phyloP scores from a whole-genome alignment of 2,329 filamentous ascomycete genomes.

The Penicillium decumbens region DNA sequence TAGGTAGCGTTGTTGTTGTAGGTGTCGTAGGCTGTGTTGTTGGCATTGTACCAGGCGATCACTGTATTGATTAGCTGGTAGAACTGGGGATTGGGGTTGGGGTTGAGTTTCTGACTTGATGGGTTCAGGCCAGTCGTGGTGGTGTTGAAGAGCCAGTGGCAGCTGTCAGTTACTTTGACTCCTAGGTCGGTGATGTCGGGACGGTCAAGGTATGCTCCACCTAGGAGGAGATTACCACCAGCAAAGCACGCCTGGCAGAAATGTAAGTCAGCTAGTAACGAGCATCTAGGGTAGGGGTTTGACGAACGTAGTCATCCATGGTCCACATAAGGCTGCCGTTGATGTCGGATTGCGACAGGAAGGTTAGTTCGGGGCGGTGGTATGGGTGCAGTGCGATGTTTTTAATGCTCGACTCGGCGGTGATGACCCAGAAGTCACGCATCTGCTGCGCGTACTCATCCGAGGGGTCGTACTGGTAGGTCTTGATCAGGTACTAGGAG shows the following conservation, averaged over 20 bases:
- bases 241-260: constrained; percentile 18
- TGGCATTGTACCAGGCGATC: constrained; percentile 17
- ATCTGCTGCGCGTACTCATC: constrained; percentile 6
- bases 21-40: constrained; percentile 14
- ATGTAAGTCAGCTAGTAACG: not conserved
- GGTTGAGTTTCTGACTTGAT: constrained; percentile 4
- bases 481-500: constrained; percentile 22
- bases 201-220: constrained; percentile 19
- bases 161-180: constrained; percentile 24
- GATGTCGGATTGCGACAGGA: constrained; percentile 16
- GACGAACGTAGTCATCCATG: constrained; percentile 22
- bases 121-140: constrained; percentile 19
- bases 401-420: constrained; percentile 17
- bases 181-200: constrained; percentile 27
- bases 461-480: constrained; percentile 19
- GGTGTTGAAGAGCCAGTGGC: constrained; percentile 30
- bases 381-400: constrained; percentile 20
- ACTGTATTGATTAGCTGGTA: constrained; percentile 3
- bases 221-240: constrained; percentile 22
- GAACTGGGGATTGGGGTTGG: not conserved
- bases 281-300: not conserved
- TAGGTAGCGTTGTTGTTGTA: constrained; percentile 12
- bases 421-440: constrained; percentile 20
- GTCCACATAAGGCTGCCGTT: constrained; percentile 20
- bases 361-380: constrained; percentile 18